These are phyloP conservation scores for Adansonia rubrostipa DNA, from an alignment of 441 rosid species.

Conservation along the genomic window DNA sequence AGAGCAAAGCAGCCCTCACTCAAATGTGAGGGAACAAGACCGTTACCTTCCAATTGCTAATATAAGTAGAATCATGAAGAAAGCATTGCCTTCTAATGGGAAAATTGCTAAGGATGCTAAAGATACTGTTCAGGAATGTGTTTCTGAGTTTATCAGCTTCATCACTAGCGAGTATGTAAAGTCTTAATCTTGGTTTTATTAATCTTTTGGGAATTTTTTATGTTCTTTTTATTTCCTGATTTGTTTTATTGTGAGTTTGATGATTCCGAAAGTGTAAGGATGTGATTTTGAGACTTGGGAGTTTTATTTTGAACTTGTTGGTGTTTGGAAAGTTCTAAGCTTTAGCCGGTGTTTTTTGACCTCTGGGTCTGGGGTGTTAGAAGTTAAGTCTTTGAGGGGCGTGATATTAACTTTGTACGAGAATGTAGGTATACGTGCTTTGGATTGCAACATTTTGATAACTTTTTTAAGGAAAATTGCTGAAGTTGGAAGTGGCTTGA, in stretches of 20 bases:
- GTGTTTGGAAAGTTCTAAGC: slow-evolving; percentile 11
- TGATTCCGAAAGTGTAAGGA: background rate
- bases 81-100: slow-evolving; percentile 87
- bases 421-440: background rate
- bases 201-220: background rate
- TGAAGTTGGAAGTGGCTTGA: background rate
- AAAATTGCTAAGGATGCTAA: slow-evolving; percentile 96
- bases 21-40: slow-evolving; percentile 16
- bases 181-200: background rate
- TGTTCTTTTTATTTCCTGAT: background rate
- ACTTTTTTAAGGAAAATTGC: background rate
- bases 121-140: slow-evolving; percentile 95
- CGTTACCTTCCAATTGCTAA: slow-evolving; percentile 17
- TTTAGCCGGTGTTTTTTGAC: background rate
- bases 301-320: background rate
- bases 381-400: slow-evolving; percentile 9
- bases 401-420: background rate
- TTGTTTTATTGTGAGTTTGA: background rate
- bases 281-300: slow-evolving; percentile 16
- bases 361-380: background rate
- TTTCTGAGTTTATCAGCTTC: slow-evolving; percentile 97
- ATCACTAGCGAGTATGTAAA: slow-evolving; percentile 90
- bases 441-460: background rate
- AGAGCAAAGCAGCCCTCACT: slow-evolving; percentile 7
- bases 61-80: slow-evolving; percentile 96